Conservation (phyloP, 202 grass and related monocot species). For the Brachypodium distachyon region DNA sequence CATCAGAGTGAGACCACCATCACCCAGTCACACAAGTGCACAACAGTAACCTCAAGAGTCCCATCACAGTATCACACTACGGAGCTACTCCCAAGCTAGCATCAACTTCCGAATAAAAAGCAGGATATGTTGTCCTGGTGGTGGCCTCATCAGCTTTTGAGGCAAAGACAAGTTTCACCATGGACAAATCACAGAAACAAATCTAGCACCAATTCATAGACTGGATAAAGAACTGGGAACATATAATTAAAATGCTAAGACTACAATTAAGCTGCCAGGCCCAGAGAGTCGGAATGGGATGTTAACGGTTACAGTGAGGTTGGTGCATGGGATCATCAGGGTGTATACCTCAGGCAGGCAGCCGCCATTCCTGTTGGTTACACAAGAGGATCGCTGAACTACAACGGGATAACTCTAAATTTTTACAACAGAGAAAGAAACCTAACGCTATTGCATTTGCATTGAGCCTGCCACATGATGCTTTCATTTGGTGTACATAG, state of each 20-base stretch:
- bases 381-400: constrained; percentile 21
- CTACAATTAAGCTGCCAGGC: not conserved
- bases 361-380: constrained; percentile 19
- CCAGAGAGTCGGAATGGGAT: constrained; percentile 22
- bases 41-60: not conserved
- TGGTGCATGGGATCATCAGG: constrained; percentile 9
- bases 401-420: constrained; percentile 38
- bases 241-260: constrained; percentile 16
- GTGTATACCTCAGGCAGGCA: constrained; percentile 21
- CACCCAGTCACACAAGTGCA: not conserved
- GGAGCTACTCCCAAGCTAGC: not conserved
- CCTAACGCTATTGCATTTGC: constrained; percentile 10
- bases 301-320: constrained; percentile 35
- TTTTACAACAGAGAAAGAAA: constrained; percentile 57
- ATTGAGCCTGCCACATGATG: not conserved
- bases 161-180: not conserved
- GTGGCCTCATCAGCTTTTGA: not conserved
- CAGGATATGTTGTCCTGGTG: not conserved
- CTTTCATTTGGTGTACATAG: constrained; percentile 27
- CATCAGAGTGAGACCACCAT: constrained; percentile 15
- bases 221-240: not conserved
- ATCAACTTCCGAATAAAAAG: not conserved
- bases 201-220: constrained; percentile 25
- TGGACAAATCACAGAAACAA: not conserved
- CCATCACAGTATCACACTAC: not conserved